Conservation (phyloP, 2,329 filamentous ascomycete species). For the Diaporthe sp. region DNA sequence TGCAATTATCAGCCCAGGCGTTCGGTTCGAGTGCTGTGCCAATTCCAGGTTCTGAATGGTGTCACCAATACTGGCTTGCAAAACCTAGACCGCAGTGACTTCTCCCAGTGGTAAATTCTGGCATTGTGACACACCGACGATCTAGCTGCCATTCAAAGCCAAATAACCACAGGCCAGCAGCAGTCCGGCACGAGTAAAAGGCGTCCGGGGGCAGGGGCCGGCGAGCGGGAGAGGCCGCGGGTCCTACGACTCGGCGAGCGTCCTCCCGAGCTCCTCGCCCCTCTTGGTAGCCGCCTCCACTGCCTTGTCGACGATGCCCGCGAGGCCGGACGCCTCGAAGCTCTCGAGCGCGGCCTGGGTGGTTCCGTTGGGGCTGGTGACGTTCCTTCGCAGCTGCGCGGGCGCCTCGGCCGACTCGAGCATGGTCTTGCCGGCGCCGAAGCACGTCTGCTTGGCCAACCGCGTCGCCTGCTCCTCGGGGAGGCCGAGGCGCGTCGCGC, state of each 20-base stretch:
- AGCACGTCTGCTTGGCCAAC: constrained; percentile 64
- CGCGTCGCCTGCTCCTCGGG: constrained; percentile 63
- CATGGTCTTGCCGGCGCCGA: constrained; percentile 67
- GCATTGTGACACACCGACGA: not conserved
- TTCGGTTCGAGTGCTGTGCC: not conserved
- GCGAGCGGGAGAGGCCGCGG: not conserved
- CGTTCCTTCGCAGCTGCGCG: constrained; percentile 63
- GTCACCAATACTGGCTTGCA: not conserved
- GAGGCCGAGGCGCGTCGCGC: constrained; percentile 60
- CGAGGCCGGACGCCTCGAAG: constrained; percentile 60
- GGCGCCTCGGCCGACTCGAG: constrained; percentile 61
- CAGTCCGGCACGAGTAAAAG: not conserved
- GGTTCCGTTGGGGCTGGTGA: constrained; percentile 67
- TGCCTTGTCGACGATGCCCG: constrained; percentile 59
- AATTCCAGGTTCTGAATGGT: constrained; percentile 7
- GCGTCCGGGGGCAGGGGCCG: not conserved
- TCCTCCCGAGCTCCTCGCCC: constrained; percentile 58
- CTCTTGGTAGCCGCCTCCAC: constrained; percentile 61
- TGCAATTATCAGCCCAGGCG: constrained; percentile 14
- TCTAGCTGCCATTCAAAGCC: not conserved
- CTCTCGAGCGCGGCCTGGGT: constrained; percentile 64
- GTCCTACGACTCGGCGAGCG: constrained; percentile 26
- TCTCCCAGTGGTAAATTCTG: not conserved
- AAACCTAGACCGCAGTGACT: not conserved
- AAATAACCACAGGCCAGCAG: not conserved